A percentile compares a stretch with the other conserved stretches of the same genome.
phyloP scores from a whole-genome alignment of 768 basidiomycete genomes.

The Ramaria sp. region DNA sequence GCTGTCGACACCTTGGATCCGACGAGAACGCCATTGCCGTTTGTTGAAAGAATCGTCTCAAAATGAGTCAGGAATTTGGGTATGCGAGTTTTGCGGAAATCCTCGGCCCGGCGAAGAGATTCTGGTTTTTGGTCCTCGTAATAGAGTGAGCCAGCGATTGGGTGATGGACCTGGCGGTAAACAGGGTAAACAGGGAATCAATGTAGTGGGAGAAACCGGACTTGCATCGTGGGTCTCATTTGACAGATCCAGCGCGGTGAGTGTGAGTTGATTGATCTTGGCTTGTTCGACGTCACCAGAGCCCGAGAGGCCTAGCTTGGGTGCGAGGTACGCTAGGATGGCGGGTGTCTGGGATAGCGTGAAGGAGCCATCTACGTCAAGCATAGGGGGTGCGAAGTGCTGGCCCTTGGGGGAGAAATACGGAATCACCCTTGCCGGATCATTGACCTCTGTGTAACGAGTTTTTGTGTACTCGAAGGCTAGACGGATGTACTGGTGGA shows the following conservation, averaged over 20 bases:
- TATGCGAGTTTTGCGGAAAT: conserved; percentile 25
- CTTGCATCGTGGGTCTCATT: conserved; percentile 23
- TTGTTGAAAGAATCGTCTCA: conserved; percentile 19
- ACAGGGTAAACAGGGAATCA: background rate
- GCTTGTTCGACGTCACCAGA: conserved; percentile 19
- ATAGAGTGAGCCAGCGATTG: conserved; percentile 20
- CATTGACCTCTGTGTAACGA: conserved; percentile 21
- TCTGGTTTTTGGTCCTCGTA: conserved; percentile 36
- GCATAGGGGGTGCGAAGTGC: conserved; percentile 32
- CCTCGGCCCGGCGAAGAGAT: conserved; percentile 21
- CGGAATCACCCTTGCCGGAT: conserved; percentile 10
- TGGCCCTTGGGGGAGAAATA: conserved; percentile 16
- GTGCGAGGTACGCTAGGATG: conserved; percentile 27
- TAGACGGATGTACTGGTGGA: conserved; percentile 2
- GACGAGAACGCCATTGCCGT: conserved; percentile 18
- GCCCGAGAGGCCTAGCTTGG: conserved; percentile 25
- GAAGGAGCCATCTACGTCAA: conserved; percentile 21
- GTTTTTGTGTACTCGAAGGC: conserved; percentile 10
- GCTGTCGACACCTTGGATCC: conserved; percentile 26
- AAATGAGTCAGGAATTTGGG: conserved; percentile 34
- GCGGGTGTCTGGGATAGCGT: conserved; percentile 26
- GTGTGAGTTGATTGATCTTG: conserved; percentile 27
- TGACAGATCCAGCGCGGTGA: conserved; percentile 25
- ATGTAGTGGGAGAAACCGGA: conserved; percentile 6
- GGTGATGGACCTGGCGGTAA: conserved; percentile 22